Evolutionary conservation across 768 basidiomycete genomes (phyloP).

Genomic region (Boletus rex-veris): DNA sequence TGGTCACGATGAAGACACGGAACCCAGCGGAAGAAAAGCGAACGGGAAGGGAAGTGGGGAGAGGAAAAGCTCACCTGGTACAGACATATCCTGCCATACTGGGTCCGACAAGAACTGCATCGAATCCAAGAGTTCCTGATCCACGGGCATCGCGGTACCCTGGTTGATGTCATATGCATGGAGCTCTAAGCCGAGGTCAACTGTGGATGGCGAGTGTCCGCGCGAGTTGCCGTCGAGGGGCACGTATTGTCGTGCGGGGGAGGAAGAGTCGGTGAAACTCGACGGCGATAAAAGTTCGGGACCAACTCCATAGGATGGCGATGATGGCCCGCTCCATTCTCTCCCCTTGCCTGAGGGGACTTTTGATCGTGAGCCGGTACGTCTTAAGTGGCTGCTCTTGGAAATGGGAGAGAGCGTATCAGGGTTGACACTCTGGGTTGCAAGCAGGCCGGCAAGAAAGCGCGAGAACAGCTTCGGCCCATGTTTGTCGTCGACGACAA

Average conservation of each 20-base stretch:
- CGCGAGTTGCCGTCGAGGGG: conserved; percentile 38
- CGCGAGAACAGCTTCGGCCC: conserved; percentile 77
- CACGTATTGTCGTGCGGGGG: conserved; percentile 30
- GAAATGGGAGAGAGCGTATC: conserved; percentile 12
- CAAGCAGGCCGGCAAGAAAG: conserved; percentile 71
- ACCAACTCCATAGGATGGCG: conserved; percentile 11
- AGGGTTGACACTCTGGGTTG: conserved; percentile 45
- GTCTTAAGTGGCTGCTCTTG: conserved; percentile 21
- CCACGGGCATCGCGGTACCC: conserved; percentile 47
- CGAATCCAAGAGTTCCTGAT: conserved; percentile 57
- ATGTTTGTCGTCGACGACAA: conserved; percentile 78
- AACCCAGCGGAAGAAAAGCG: neutral
- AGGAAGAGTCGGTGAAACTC: conserved; percentile 38
- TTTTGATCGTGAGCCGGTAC: conserved; percentile 12
- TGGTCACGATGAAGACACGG: neutral
- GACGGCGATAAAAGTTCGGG: conserved; percentile 22
- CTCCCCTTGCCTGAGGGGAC: conserved; percentile 7
- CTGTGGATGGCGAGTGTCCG: conserved; percentile 8
- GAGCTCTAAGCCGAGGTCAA: conserved; percentile 9
- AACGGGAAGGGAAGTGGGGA: too few species aligned
- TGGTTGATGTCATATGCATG: conserved; percentile 44
- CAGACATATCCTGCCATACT: conserved; percentile 51
- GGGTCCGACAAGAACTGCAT: conserved; percentile 58
- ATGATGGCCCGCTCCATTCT: conserved; percentile 3
- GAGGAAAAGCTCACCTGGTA: conserved; percentile 46